These are phyloP conservation scores for Hylodesmum podocarpum DNA, from an alignment of 306 rosid genomes.

Conservation along the genomic window DNA sequence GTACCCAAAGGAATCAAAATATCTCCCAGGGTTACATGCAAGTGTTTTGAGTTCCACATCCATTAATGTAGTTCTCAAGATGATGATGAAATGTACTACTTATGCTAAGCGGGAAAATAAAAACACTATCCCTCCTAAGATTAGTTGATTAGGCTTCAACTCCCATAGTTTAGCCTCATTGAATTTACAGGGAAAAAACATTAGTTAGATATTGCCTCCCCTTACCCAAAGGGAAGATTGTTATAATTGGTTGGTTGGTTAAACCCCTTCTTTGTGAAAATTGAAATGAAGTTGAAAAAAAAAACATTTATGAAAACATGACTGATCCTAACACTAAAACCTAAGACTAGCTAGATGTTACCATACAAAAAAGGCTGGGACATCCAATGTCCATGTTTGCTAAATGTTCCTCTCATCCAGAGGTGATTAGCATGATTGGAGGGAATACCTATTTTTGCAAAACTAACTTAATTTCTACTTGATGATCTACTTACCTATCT, in stretches of 20 bases:
- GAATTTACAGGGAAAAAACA: constrained; percentile 43
- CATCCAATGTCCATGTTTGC: constrained; percentile 63
- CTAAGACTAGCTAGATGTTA: constrained; percentile 53
- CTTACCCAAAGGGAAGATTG: constrained; percentile 59
- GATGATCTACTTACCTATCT: constrained; percentile 44
- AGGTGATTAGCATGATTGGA: constrained; percentile 40
- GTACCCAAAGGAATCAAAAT: constrained; percentile 96
- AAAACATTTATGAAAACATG: constrained; percentile 36
- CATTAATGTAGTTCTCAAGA: constrained; percentile 73
- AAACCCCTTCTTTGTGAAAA: constrained; percentile 46
- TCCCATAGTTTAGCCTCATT: constrained; percentile 77
- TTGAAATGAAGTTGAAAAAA: constrained; percentile 33
- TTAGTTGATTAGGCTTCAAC: constrained; percentile 66
- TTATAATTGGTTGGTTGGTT: constrained; percentile 46
- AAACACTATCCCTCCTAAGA: constrained; percentile 58
- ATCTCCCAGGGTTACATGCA: constrained; percentile 90
- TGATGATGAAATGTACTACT: constrained; percentile 58
- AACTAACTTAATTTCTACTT: constrained; percentile 37
- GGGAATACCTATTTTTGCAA: constrained; percentile 41
- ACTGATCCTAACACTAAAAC: constrained; percentile 46
- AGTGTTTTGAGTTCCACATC: constrained; percentile 77
- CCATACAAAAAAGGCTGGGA: constrained; percentile 70
- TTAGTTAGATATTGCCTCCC: constrained; percentile 44
- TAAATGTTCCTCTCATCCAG: constrained; percentile 46
- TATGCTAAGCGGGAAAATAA: constrained; percentile 40